phyloP scores from a whole-genome alignment of 208 protist genomes.

The Angomonas desouzai region DNA sequence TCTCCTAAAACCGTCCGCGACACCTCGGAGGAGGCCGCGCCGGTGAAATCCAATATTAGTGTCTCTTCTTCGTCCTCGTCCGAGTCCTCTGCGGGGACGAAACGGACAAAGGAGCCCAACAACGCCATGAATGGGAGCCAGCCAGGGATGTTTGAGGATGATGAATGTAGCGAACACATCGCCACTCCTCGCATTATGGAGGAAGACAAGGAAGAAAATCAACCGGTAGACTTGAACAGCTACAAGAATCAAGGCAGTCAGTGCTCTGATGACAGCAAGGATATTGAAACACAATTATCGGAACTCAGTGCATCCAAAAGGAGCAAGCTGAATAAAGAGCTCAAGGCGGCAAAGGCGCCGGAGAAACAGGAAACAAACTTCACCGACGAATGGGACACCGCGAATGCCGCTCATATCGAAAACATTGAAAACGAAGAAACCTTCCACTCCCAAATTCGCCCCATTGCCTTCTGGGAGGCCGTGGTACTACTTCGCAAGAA shows the following conservation, averaged over 20 bases:
- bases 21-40: neutral
- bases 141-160: conserved; percentile 5
- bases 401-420: conserved; percentile 8
- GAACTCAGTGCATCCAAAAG: neutral
- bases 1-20: neutral
- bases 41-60: conserved; percentile 6
- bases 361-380: neutral
- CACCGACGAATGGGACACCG: conserved; percentile 8
- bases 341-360: neutral
- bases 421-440: conserved; percentile 6
- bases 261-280: neutral
- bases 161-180: neutral
- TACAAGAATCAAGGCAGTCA: neutral
- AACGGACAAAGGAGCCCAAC: neutral
- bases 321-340: neutral
- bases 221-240: neutral
- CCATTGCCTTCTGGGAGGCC: conserved; percentile 23
- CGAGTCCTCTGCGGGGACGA: neutral
- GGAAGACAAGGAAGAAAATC: neutral
- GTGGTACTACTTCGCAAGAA: conserved; percentile 10
- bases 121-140: neutral
- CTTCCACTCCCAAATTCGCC: neutral
- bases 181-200: neutral
- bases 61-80: conserved; percentile 7
- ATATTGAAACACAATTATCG: neutral